phyloP scores from a whole-genome alignment of 108 stramenopile species.

The Skeletonema potamos region DNA sequence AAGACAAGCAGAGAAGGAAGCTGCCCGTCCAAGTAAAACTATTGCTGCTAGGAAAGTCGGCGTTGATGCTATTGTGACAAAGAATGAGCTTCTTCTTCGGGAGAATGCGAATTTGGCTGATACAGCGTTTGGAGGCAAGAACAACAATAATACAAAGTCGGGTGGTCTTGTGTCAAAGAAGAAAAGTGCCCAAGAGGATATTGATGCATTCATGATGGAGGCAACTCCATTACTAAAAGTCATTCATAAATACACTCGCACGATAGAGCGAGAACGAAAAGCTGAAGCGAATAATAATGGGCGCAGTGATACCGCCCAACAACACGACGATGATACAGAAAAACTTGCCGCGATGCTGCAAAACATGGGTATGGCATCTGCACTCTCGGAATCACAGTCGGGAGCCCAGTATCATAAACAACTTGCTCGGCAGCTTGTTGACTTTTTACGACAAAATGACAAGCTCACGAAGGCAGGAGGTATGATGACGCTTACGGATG shows the following conservation, averaged over 20 bases:
- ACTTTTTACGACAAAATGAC: constrained; percentile 74
- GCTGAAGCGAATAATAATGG: constrained; percentile 5
- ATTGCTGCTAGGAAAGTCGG: constrained; percentile 47
- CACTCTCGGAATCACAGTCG: constrained; percentile 77
- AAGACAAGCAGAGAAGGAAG: constrained; percentile 48
- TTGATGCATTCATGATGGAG: constrained; percentile 70
- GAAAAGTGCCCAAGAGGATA: constrained; percentile 42
- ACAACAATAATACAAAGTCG: background rate
- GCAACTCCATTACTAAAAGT: constrained; percentile 65
- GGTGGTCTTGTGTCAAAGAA: background rate
- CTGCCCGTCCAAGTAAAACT: constrained; percentile 7
- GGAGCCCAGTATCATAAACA: constrained; percentile 82
- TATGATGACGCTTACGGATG: constrained; percentile 84
- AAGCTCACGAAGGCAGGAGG: constrained; percentile 57
- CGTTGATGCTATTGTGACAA: constrained; percentile 76
- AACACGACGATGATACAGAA: constrained; percentile 53
- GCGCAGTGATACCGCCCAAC: constrained; percentile 5
- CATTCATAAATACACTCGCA: constrained; percentile 74
- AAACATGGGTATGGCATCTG: constrained; percentile 95
- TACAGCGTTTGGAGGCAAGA: constrained; percentile 48
- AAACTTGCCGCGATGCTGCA: constrained; percentile 67
- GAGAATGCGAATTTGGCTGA: constrained; percentile 71
- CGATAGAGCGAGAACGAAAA: constrained; percentile 49
- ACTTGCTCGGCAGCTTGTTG: constrained; percentile 94
- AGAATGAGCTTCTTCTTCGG: constrained; percentile 54